Percentiles rank a stretch among this genome's conserved stretches.
Conservation (phyloP, 2,329 filamentous ascomycete species). For the Exophiala spinifera region DNA sequence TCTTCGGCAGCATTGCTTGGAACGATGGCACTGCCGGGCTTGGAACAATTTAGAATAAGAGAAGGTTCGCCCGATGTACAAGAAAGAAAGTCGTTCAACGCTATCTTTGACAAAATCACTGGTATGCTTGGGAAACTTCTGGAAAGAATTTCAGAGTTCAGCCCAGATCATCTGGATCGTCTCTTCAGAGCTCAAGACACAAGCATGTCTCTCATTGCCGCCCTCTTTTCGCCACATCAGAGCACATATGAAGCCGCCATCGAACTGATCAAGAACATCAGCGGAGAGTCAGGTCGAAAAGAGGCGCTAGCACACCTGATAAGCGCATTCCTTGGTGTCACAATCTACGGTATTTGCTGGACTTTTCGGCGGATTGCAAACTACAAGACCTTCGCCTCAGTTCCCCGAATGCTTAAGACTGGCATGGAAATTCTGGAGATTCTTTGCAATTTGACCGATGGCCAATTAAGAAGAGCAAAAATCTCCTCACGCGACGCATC, state of each 20-base stretch:
- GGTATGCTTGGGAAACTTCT: slow-evolving; percentile 69
- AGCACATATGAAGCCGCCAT: slow-evolving; percentile 76
- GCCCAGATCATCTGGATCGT: slow-evolving; percentile 62
- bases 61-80: slow-evolving; percentile 36
- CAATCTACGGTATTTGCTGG: slow-evolving; percentile 55
- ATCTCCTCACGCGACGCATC: slow-evolving; percentile 58
- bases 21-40: slow-evolving; percentile 65
- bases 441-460: slow-evolving; percentile 61
- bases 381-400: slow-evolving; percentile 58
- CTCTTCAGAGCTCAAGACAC: slow-evolving; percentile 67
- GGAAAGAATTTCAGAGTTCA: slow-evolving; percentile 74
- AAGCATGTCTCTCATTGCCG: slow-evolving; percentile 71
- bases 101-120: slow-evolving; percentile 61
- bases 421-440: slow-evolving; percentile 61
- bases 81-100: slow-evolving; percentile 73
- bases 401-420: slow-evolving; percentile 59
- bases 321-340: slow-evolving; percentile 54
- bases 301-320: slow-evolving; percentile 62
- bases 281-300: slow-evolving; percentile 61
- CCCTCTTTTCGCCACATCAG: slow-evolving; percentile 77
- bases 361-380: slow-evolving; percentile 55
- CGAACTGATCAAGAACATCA: slow-evolving; percentile 78
- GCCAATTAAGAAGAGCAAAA: slow-evolving; percentile 59
- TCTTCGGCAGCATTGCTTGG: slow-evolving; percentile 71
- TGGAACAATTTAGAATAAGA: slow-evolving; percentile 68